Evolutionary conservation across 1,284 basidiomycete species (phyloP).

Genomic region (Neonothopanus nambi): DNA sequence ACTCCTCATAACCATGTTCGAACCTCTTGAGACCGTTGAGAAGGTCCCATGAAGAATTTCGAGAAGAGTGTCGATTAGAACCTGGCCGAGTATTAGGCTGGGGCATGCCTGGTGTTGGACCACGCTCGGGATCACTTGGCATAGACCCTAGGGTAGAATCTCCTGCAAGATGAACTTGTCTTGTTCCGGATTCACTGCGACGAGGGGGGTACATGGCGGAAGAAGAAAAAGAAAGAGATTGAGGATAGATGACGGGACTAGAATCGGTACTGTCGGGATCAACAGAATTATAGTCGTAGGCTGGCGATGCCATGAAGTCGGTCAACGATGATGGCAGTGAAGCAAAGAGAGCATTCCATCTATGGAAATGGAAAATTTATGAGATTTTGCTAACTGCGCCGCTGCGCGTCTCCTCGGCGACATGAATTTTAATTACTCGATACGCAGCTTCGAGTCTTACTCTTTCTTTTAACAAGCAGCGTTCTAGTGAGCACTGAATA

Average conservation of each 20-base stretch:
- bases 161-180: background rate
- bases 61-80: slow-evolving; percentile 17
- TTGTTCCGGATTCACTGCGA: background rate
- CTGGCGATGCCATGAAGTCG: background rate
- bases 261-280: background rate
- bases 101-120: slow-evolving; percentile 12
- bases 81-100: slow-evolving; percentile 2
- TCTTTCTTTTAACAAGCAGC: too few species aligned
- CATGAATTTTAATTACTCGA: too few species aligned
- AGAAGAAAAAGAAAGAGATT: background rate
- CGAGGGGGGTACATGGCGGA: slow-evolving; percentile 14
- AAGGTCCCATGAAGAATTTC: slow-evolving; percentile 50
- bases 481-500: too few species aligned
- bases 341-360: too few species aligned
- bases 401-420: too few species aligned
- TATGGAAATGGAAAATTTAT: too few species aligned
- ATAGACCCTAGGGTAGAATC: background rate
- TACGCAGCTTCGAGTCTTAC: too few species aligned
- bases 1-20: slow-evolving; percentile 59
- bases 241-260: too few species aligned
- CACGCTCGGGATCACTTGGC: slow-evolving; percentile 8
- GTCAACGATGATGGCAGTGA: too few species aligned
- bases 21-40: slow-evolving; percentile 53
- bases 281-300: background rate
- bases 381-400: too few species aligned